Evolutionary conservation across 148 eudicot species (phyloP), one percentile per base, ranked within the genome.

Genomic region (Amaranthus cruentus): DNA sequence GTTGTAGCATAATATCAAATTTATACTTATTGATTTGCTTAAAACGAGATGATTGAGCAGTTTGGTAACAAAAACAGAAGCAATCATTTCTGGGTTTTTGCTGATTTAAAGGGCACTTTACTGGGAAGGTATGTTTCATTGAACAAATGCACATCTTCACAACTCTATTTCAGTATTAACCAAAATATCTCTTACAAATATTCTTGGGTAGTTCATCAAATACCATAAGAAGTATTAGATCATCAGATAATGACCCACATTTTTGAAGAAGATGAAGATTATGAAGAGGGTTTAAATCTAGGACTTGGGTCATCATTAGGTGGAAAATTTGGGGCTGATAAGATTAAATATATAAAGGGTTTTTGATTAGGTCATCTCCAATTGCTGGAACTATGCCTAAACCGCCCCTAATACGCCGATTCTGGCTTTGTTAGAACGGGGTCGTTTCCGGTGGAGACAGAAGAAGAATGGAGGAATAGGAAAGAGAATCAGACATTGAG

Each of bases 391-490:
- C 79, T 58, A 70, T 89, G 55, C 96, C 93, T 66, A 68, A 47
- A 56, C 75, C 21, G 75, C 66, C 28, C 44, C 73, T 71, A 74
- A 18, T 18, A 18, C 18, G 18, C 18, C 48, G 84, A 28, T 28
- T 66, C 77, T 15, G 55, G 73, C 0, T 71, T 94, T 47, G 82
- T 74, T 52, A 88, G 98, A 81, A 89, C 98, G 1, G 62, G 93
- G 0, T 94, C 98, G 8, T 74, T 94, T 59, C 98, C 98, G 15
- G 87, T 79, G 47, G 93, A 77, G 87, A 85, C 91, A 5, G 98
- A 89, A 85, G 91, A 85, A 75, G 92, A 91, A 75, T 93, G 95
- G 97, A 74, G 95, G 85, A 88, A 87, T 85, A 88, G 97, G 83
- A 93, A 91, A 79, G 98, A 89, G 84, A 47, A 90, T 80, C 97